A percentile compares a stretch with the other conserved stretches of the same genome.
These are phyloP conservation scores for Camellia sinensis DNA, from an alignment of 148 eudicot species.

Conservation along the genomic window DNA sequence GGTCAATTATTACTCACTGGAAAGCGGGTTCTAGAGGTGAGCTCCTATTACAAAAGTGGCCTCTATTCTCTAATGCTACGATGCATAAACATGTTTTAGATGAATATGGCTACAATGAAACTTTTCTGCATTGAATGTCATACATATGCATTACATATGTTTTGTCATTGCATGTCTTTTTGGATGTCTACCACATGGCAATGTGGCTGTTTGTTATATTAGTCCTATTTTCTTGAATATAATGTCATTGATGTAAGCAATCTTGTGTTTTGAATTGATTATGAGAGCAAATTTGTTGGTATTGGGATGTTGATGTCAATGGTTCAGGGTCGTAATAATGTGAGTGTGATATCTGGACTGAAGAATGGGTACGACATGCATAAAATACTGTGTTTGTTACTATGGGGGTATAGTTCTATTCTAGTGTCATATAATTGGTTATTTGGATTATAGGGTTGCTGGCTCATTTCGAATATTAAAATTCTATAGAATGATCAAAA, in stretches of 20 bases:
- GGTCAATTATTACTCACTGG: constrained; percentile 54
- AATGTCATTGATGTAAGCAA: neutral
- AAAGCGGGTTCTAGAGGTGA: constrained; percentile 90
- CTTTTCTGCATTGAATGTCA: neutral
- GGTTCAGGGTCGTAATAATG: neutral
- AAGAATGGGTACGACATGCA: neutral
- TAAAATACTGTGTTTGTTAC: no score
- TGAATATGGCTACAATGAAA: neutral
- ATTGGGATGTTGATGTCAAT: neutral
- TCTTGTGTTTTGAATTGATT: neutral
- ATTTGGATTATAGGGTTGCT: no score
- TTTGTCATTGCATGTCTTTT: neutral
- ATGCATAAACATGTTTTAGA: neutral
- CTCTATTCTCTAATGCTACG: constrained; percentile 4
- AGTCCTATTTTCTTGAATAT: neutral
- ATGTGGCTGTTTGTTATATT: neutral
- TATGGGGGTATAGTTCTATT: no score
- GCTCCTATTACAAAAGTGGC: constrained; percentile 39
- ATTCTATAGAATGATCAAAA: no score
- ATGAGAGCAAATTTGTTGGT: neutral
- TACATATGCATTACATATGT: neutral
- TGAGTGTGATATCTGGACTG: neutral
- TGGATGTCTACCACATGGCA: neutral
- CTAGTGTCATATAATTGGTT: no score
- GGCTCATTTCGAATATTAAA: no score